These are phyloP conservation scores for Saccharomyces cerevisiae DNA, from an alignment of 805 yeast species.

Conservation along the genomic window DNA sequence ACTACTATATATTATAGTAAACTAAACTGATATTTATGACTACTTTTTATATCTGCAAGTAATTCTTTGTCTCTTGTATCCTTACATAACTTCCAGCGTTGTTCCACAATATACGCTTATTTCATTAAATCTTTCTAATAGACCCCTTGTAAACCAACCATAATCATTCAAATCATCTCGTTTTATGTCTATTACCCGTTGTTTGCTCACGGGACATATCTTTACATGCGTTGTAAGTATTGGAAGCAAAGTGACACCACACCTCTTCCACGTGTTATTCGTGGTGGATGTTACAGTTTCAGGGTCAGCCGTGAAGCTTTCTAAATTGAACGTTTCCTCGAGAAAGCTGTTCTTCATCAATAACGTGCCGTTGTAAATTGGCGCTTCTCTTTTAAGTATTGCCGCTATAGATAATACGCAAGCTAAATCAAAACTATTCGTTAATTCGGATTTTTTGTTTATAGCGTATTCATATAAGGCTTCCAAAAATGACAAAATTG, in stretches of 20 bases:
- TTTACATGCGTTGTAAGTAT: slow-evolving; percentile 29
- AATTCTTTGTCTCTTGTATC: too few relatives aligned
- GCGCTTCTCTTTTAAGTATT: slow-evolving; percentile 6
- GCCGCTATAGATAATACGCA: slow-evolving; percentile 18
- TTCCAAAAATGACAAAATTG: slow-evolving; percentile 15
- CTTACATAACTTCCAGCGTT: slow-evolving; percentile 7
- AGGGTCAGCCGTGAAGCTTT: slow-evolving; percentile 10
- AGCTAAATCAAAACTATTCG: slow-evolving; percentile 22
- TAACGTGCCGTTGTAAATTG: slow-evolving; percentile 5
- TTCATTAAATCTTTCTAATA: slow-evolving; percentile 18
- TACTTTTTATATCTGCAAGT: background rate
- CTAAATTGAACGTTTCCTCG: slow-evolving; percentile 19
- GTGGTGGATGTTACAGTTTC: slow-evolving; percentile 18
- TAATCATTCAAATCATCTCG: slow-evolving; percentile 22
- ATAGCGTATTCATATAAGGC: slow-evolving; percentile 23
- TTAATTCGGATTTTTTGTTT: slow-evolving; percentile 10
- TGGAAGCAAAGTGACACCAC: slow-evolving; percentile 34
- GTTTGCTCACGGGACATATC: slow-evolving; percentile 31
- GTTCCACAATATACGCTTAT: slow-evolving; percentile 27
- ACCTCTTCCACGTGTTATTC: slow-evolving; percentile 32
- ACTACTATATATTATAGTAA: background rate
- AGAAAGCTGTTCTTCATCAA: slow-evolving; percentile 24
- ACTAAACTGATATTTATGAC: background rate
- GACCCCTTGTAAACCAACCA: slow-evolving; percentile 30
- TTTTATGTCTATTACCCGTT: slow-evolving; percentile 25